Evolutionary conservation across 495 filamentous ascomycete genomes (phyloP), one percentile per base, ranked within the genome.

Genomic region (Penicillium parvum): DNA sequence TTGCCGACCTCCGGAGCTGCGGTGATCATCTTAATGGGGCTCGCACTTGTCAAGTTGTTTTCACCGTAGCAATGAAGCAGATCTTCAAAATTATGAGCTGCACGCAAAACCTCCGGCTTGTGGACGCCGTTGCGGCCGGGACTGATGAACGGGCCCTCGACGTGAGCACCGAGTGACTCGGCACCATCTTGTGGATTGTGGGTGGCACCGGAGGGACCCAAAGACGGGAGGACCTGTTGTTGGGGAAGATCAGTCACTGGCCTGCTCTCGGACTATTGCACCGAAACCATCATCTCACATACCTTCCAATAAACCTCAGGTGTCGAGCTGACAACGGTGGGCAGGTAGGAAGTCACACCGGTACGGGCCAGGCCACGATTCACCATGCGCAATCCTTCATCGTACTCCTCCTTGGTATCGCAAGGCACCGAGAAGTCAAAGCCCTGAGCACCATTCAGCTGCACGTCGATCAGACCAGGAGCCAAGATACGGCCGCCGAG

Each of bases 401-500:
- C 72, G 58, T 91, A 94, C 33, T 72, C 68, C 8, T 67, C 57
- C 10, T 77, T 71, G 27, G 76, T 71, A 30, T 82, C 74, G n/a
- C 82, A 75, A 5, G 84, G 78, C 2, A 86, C 68, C 1, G 86
- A 90, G 61, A 91, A 91, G 66, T 92, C 86, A 68, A 91, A 88
- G 32, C 88, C 88, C 46, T 85, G 85, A 5, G 83, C 86, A 29
- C 88, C 88, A 53, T 95, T 95, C 32, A 91, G 74, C 57, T 95
- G 88, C 34, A 85, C 81, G 53, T 95, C 88, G 53, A 94, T 87
- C 50, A 92, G 75, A 10, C 87, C 88, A 1, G 88, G 86, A 9
- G 85, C 78, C 16, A 95, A 51, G 52, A 92, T 88, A 46, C 83
- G 82, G 33, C 85, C 84, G n/a, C 78, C 72, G 9, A 92, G 77